These are phyloP conservation scores for Eimeria sp. DNA, from an alignment of 169 alveolate species.

Conservation along the genomic window DNA sequence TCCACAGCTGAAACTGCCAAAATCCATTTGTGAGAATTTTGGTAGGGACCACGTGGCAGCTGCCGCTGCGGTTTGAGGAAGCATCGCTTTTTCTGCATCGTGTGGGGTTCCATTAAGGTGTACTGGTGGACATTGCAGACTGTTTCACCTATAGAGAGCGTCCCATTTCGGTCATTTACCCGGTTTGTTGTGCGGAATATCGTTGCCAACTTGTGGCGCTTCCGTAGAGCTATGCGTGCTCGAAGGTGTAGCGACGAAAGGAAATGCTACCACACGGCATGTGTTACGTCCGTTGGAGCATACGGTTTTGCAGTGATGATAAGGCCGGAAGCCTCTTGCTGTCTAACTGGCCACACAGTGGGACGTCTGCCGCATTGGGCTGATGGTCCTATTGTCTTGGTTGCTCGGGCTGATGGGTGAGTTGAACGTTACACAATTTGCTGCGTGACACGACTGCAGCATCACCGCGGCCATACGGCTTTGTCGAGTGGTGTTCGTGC, in stretches of 20 bases:
- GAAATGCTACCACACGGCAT: background rate
- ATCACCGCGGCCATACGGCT: background rate
- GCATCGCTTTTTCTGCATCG: background rate
- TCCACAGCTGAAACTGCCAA: background rate
- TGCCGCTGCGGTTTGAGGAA: background rate
- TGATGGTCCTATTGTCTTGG: background rate
- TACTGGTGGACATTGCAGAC: background rate
- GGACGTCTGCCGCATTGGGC: background rate
- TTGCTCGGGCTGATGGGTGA: slow-evolving; percentile 13
- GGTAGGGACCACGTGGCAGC: background rate
- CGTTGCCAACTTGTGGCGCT: slow-evolving; percentile 3
- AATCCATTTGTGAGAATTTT: background rate
- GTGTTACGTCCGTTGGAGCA: slow-evolving; percentile 1
- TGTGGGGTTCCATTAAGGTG: background rate
- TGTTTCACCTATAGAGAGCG: background rate
- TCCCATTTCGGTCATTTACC: background rate
- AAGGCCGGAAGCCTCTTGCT: background rate
- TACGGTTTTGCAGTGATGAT: background rate
- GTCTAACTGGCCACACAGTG: background rate
- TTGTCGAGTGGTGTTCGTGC: background rate
- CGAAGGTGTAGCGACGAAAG: background rate
- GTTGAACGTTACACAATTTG: background rate
- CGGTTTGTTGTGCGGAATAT: slow-evolving; percentile 56
- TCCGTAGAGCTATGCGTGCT: slow-evolving; percentile 8
- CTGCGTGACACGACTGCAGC: background rate